These are phyloP conservation scores for Phytophthora ohioensis DNA, from an alignment of 352 stramenopile species.

Conservation along the genomic window DNA sequence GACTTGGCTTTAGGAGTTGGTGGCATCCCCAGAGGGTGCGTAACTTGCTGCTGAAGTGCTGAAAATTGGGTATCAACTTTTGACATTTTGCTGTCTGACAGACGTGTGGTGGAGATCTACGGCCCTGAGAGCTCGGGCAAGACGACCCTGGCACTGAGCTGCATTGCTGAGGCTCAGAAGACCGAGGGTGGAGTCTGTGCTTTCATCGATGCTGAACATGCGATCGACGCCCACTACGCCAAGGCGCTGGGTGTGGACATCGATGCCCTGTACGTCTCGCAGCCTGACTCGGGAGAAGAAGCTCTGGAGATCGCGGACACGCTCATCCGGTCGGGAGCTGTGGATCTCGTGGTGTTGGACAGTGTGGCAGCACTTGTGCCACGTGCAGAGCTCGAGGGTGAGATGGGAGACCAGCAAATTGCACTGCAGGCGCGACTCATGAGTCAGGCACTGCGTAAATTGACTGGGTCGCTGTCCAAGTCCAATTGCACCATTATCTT, in stretches of 20 bases:
- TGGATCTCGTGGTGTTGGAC: constrained; percentile 99
- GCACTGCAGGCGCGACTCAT: constrained; percentile 97
- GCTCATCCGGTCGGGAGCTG: constrained; percentile 94
- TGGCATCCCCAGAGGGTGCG: constrained; percentile 94
- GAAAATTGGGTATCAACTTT: constrained; percentile 11
- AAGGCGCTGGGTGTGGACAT: constrained; percentile 95
- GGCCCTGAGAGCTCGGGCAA: constrained; percentile 98
- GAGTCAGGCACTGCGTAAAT: constrained; percentile 97
- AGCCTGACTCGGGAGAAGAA: constrained; percentile 98
- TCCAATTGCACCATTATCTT: constrained; percentile 98
- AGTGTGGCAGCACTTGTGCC: constrained; percentile 98
- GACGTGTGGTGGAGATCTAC: constrained; percentile 99
- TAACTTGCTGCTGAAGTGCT: not conserved
- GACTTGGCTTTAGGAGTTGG: constrained; percentile 92
- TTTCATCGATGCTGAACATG: constrained; percentile 99
- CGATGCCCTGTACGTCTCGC: constrained; percentile 96
- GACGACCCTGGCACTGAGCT: constrained; percentile 98
- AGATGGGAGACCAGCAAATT: constrained; percentile 98
- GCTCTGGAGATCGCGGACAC: constrained; percentile 99
- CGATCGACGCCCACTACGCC: constrained; percentile 97
- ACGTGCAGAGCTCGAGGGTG: constrained; percentile 94
- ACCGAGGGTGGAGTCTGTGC: constrained; percentile 91
- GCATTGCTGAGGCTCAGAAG: constrained; percentile 96
- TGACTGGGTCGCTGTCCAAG: constrained; percentile 95
- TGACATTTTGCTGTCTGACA: constrained; percentile 36